A percentile compares a stretch with the other conserved stretches of the same genome.
Evolutionary conservation across 2,329 filamentous ascomycete genomes (phyloP).

Genomic region (Atkinsonella texensis): DNA sequence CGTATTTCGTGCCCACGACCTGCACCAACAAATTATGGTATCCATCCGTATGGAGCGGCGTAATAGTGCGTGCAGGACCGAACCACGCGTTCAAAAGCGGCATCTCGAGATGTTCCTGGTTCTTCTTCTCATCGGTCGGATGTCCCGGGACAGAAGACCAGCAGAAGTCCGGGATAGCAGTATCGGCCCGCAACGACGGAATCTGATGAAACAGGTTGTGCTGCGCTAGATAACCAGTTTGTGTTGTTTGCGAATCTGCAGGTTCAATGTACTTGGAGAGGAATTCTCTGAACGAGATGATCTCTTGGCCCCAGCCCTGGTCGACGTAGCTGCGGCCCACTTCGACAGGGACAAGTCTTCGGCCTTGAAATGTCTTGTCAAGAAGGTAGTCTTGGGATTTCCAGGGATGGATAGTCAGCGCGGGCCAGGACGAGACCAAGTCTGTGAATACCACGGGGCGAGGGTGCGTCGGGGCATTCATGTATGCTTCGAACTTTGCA

Average conservation of each 20-base stretch:
- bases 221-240: constrained; percentile 75
- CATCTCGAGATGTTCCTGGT: constrained; percentile 34
- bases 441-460: constrained; percentile 59
- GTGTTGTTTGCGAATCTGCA: neutral
- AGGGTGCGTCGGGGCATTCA: constrained; percentile 34
- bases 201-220: constrained; percentile 81
- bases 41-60: constrained; percentile 83
- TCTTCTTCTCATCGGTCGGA: constrained; percentile 21
- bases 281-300: constrained; percentile 65
- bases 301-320: constrained; percentile 68
- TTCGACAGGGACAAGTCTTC: constrained; percentile 75
- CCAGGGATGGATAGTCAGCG: constrained; percentile 59
- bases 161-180: constrained; percentile 73
- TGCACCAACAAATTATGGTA: constrained; percentile 90
- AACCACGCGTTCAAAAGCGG: constrained; percentile 87
- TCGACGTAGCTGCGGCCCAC: constrained; percentile 82
- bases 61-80: constrained; percentile 77
- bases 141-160: constrained; percentile 56
- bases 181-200: constrained; percentile 61
- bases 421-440: constrained; percentile 60
- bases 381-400: constrained; percentile 61
- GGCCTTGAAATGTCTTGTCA: constrained; percentile 59
- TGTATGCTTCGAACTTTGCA: constrained; percentile 48
- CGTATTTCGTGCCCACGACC: constrained; percentile 80
- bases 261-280: constrained; percentile 45